Base-by-base conservation (phyloP, 2,329 filamentous ascomycete genomes). In the Xylaria sp. region DNA sequence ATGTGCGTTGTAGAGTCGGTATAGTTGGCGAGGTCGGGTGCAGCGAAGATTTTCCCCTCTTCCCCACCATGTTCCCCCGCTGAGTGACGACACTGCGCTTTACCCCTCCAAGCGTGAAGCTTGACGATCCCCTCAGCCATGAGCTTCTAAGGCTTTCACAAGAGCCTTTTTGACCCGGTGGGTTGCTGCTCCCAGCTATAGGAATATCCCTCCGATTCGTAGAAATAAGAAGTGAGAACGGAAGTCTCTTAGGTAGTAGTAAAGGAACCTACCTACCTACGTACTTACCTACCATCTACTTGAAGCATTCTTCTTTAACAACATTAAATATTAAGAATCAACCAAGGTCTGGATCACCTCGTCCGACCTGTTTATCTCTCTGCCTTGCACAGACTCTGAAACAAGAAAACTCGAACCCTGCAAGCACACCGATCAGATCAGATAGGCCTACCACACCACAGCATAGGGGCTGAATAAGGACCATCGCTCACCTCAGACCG, bases 31-130 rank as follows among this genome's bases (percentile, higher is more conserved):
- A n/a, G n/a, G n/a, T n/a, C n/a, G n/a, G n/a, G n/a, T n/a, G 50
- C 34, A n/a, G 32, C 25, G 18, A 36, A 45, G 56, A 45, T n/a
- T 46, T 13, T 9, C 36, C 53, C 36, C n/a, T 6, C 25, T 55
- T 43, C 60, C 64, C 63, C 67, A 50, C 43, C 30, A 61, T n/a
- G 12, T 58, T 58, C 64, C 65, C 53, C 63, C 66, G 46, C 58
- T 13, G n/a, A 36, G 67, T 69, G 68, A 70, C 68, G 68, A 70
- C 68, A 70, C 57, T 9, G 41, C 62, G 36, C 61, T 56, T 67
- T 70, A 45, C 65, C 68, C 68, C 68, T 70, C 68, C 58, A 68
- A 62, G 61, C 13, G 15, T 43, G 32, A 18, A 43, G 15, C 53
- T 60, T 34, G 67, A 69, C 55, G 67, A 67, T 69, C 67, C 55